phyloP scores from a whole-genome alignment of 2,329 filamentous ascomycete species.

The Monosporascus ibericus region DNA sequence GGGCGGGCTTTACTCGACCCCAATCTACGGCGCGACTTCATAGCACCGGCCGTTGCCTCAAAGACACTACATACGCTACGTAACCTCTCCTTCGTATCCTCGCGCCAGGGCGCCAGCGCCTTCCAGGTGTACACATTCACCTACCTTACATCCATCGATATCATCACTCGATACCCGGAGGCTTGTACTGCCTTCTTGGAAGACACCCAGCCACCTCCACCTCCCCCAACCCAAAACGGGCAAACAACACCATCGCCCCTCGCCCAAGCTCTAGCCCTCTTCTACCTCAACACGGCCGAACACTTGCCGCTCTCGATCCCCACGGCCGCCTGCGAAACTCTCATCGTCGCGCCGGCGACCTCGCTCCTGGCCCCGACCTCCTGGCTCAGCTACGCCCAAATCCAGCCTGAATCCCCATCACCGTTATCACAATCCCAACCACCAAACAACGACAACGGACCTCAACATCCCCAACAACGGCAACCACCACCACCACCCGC shows the following conservation, averaged over 20 bases:
- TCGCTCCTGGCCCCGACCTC: constrained; percentile 56
- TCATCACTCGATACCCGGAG: constrained; percentile 64
- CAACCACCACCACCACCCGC: constrained; percentile 32
- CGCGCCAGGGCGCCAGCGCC: constrained; percentile 61
- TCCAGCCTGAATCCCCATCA: constrained; percentile 7
- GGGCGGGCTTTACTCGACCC: constrained; percentile 54
- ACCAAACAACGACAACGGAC: background rate
- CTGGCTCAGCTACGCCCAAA: constrained; percentile 22
- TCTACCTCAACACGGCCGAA: constrained; percentile 81
- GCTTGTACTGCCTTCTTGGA: constrained; percentile 62
- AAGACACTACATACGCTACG: constrained; percentile 69
- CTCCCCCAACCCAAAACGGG: constrained; percentile 47
- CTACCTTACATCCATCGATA: constrained; percentile 75
- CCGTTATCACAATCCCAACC: background rate
- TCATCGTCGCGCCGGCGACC: constrained; percentile 68
- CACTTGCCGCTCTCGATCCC: constrained; percentile 70
- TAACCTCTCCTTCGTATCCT: constrained; percentile 76
- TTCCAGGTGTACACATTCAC: constrained; percentile 85
- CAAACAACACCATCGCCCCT: constrained; percentile 45
- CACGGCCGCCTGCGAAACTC: constrained; percentile 59
- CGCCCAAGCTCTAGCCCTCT: constrained; percentile 72
- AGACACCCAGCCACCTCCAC: constrained; percentile 42
- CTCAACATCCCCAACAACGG: no score
- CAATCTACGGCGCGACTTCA: constrained; percentile 34
- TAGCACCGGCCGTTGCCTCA: constrained; percentile 59